A percentile compares a stretch with the other conserved stretches of the same genome.
These are phyloP conservation scores for Pistacia atlantica DNA, from an alignment of 345 rosid genomes.

Conservation along the genomic window DNA sequence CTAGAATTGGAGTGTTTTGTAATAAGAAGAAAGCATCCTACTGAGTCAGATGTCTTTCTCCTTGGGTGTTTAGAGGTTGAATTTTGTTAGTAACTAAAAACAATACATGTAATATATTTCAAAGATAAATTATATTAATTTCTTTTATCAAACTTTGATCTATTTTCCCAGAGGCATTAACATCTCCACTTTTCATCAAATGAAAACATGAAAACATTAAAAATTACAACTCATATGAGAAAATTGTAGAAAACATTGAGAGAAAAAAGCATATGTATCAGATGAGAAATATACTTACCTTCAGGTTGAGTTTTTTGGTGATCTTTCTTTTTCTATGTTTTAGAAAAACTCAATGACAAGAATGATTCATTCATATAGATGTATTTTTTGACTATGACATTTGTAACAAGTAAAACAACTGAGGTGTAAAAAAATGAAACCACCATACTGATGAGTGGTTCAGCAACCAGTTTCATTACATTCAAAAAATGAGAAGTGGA, in stretches of 20 bases:
- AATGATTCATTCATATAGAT: not conserved
- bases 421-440: not conserved
- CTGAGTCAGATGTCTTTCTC: not conserved
- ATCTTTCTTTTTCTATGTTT: not conserved
- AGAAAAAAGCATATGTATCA: not conserved
- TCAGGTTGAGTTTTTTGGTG: not conserved
- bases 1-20: not conserved
- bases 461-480: not conserved
- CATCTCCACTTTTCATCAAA: not conserved
- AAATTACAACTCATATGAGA: not conserved
- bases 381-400: not conserved
- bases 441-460: not conserved
- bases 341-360: not conserved
- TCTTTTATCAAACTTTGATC: not conserved
- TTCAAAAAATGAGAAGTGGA: not conserved
- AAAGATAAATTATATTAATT: not conserved
- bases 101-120: not conserved
- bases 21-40: not conserved
- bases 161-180: not conserved
- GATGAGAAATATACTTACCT: not conserved
- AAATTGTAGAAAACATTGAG: not conserved
- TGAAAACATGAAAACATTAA: not conserved
- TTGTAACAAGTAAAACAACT: not conserved
- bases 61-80: not conserved
- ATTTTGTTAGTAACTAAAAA: not conserved